A percentile compares a stretch with the other conserved stretches of the same genome.
Evolutionary conservation across 345 rosid species (phyloP).

Genomic region (Rhodomyrtus tomentosa): DNA sequence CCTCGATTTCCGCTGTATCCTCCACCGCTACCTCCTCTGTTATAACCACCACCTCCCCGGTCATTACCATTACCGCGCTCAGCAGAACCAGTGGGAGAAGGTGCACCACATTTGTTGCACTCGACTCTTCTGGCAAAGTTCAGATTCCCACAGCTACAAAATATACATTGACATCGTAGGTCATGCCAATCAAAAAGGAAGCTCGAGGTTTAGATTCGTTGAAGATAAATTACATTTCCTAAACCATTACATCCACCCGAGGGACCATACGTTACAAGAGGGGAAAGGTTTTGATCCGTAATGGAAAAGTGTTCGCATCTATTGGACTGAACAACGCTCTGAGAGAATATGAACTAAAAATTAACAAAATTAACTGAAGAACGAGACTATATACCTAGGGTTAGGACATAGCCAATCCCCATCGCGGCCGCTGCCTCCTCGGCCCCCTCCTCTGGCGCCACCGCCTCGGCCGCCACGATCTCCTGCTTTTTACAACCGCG

Average conservation of each 20-base stretch:
- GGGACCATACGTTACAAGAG: neutral
- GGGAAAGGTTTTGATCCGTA: neutral
- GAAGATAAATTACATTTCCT: neutral
- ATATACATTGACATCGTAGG: neutral
- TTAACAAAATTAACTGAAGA: neutral
- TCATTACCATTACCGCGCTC: constrained; percentile 25
- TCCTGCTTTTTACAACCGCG: constrained; percentile 63
- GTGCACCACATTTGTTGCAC: constrained; percentile 93
- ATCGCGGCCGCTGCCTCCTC: constrained; percentile 79
- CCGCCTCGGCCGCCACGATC: constrained; percentile 74
- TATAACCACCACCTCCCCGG: constrained; percentile 26
- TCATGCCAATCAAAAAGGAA: neutral
- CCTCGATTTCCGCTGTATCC: constrained; percentile 37
- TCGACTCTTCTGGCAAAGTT: constrained; percentile 92
- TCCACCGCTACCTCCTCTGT: constrained; percentile 52
- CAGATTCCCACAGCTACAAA: constrained; percentile 84
- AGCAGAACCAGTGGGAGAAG: constrained; percentile 55
- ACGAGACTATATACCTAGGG: constrained; percentile 37
- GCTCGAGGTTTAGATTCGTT: neutral
- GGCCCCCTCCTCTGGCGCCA: constrained; percentile 47
- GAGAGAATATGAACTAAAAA: neutral
- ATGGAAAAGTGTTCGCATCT: neutral
- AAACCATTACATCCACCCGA: neutral
- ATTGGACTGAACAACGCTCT: neutral
- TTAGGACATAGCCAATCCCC: constrained; percentile 97